These are phyloP conservation scores for Wickerhamomyces queroliae DNA, from an alignment of 805 yeast species.

Conservation along the genomic window DNA sequence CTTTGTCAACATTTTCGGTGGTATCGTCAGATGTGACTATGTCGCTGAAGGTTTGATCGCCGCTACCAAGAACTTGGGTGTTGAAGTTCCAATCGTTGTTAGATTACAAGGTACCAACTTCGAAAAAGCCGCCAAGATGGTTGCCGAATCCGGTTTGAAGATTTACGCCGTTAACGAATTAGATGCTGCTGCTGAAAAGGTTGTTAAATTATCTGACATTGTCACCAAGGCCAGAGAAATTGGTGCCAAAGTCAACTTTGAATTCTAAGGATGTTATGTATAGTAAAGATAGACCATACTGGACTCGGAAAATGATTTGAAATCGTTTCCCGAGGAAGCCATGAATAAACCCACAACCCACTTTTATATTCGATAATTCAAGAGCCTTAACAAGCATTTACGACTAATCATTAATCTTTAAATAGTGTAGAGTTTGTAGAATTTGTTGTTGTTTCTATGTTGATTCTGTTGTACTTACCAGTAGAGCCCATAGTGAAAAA, in stretches of 20 bases:
- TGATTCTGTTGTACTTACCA: no score
- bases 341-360: neutral
- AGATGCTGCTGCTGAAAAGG: conserved; percentile 96
- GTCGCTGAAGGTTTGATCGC: conserved; percentile 97
- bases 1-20: conserved; percentile 98
- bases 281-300: no score
- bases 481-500: no score
- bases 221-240: conserved; percentile 42
- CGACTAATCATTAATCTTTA: no score
- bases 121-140: conserved; percentile 81
- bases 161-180: conserved; percentile 87
- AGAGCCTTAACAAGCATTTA: no score
- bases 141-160: conserved; percentile 84
- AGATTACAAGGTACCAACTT: conserved; percentile 98
- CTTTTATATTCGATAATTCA: neutral
- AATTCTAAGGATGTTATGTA: conserved; percentile 25
- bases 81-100: conserved; percentile 92
- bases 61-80: conserved; percentile 86
- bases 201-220: conserved; percentile 63
- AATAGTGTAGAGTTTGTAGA: no score
- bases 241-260: conserved; percentile 44
- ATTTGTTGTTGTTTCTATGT: no score
- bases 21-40: conserved; percentile 98
- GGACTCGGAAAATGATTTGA: neutral
- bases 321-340: neutral